These are phyloP conservation scores for Orychophragmus violaceus DNA, from an alignment of 345 rosid genomes.

Conservation along the genomic window DNA sequence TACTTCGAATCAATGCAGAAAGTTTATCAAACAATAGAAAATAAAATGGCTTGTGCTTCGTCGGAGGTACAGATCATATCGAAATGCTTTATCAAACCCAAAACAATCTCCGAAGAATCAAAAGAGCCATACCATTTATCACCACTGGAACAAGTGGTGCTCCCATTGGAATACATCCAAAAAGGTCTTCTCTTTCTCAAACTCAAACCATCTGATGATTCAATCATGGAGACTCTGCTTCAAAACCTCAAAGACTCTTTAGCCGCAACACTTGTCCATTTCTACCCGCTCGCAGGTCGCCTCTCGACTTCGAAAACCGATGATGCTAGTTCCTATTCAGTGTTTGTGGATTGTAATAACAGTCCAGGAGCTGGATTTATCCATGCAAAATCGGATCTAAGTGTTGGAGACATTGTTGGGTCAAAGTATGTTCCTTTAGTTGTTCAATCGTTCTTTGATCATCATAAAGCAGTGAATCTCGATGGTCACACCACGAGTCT, in stretches of 20 bases:
- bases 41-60: slow-evolving; percentile 1
- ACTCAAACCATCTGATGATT: slow-evolving; percentile 13
- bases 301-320: slow-evolving; percentile 27
- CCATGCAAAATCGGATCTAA: slow-evolving; percentile 38
- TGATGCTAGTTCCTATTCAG: slow-evolving; percentile 30
- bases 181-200: slow-evolving; percentile 59
- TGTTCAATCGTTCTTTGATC: slow-evolving; percentile 67
- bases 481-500: slow-evolving; percentile 58
- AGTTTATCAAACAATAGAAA: background rate
- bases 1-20: no score
- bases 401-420: slow-evolving; percentile 42
- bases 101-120: slow-evolving; percentile 19
- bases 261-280: slow-evolving; percentile 50
- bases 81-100: slow-evolving; percentile 53
- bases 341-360: slow-evolving; percentile 52
- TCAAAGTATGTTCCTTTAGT: slow-evolving; percentile 46
- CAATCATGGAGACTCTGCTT: slow-evolving; percentile 28
- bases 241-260: slow-evolving; percentile 48
- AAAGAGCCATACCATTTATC: slow-evolving; percentile 42
- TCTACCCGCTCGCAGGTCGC: slow-evolving; percentile 68
- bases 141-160: slow-evolving; percentile 47
- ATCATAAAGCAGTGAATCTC: slow-evolving; percentile 45
- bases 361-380: slow-evolving; percentile 74
- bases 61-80: slow-evolving; percentile 33
- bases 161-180: slow-evolving; percentile 56